Percentiles rank a stretch among this genome's conserved stretches.
These are phyloP conservation scores for Amanita exitialis DNA, from an alignment of 768 basidiomycete species.

Conservation along the genomic window DNA sequence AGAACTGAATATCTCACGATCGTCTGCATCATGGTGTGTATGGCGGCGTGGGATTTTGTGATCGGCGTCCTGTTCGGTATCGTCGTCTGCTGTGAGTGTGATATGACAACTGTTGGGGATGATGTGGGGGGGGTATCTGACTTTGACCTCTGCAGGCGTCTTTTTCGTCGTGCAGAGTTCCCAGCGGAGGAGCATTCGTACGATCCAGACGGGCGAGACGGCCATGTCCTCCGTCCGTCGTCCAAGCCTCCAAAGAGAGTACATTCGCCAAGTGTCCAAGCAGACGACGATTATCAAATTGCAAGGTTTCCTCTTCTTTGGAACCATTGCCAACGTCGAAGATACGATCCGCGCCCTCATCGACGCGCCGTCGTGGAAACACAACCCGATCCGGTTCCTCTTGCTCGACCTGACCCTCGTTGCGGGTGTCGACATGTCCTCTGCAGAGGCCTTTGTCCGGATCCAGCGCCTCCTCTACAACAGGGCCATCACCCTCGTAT, in stretches of 20 bases:
- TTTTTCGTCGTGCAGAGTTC: constrained; percentile 98
- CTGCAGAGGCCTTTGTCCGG: constrained; percentile 91
- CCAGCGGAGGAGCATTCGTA: constrained; percentile 73
- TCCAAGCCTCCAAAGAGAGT: constrained; percentile 78
- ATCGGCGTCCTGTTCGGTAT: constrained; percentile 90
- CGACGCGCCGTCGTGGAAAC: constrained; percentile 58
- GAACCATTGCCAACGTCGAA: constrained; percentile 88
- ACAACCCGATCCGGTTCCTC: constrained; percentile 79
- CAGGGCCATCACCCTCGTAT: constrained; percentile 74
- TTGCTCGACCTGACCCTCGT: constrained; percentile 83
- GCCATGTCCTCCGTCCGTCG: constrained; percentile 88
- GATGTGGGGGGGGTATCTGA: background rate
- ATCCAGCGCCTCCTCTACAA: constrained; percentile 72
- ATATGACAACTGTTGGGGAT: background rate
- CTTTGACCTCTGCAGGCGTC: constrained; percentile 42
- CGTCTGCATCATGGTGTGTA: constrained; percentile 76
- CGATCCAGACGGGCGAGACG: constrained; percentile 72
- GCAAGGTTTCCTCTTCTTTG: constrained; percentile 90
- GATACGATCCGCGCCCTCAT: constrained; percentile 73
- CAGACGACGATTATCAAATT: constrained; percentile 84
- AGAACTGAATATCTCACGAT: constrained; percentile 80
- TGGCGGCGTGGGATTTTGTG: constrained; percentile 94
- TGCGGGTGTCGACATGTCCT: constrained; percentile 86
- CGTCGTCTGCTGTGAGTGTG: constrained; percentile 71
- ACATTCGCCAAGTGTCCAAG: constrained; percentile 85